A percentile compares a stretch with the other conserved stretches of the same genome.
Conservation (phyloP, 2,329 filamentous ascomycete species). For the Colletotrichum shisoi region DNA sequence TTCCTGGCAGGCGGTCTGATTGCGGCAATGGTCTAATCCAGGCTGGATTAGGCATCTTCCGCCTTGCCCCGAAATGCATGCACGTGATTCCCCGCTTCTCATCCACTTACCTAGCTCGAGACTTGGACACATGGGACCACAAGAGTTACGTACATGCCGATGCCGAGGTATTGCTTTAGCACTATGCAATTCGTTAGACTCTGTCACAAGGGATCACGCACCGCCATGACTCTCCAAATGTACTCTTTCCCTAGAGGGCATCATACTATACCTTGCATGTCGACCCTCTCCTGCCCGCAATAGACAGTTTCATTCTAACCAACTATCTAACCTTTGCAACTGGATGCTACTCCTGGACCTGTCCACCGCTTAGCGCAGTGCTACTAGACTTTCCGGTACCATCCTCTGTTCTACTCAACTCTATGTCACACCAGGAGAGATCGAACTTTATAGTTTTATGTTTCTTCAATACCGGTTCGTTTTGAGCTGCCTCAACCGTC, state of each 20-base stretch:
- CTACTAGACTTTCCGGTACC: neutral
- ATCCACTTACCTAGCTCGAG: too few relatives aligned
- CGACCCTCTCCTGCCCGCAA: too few relatives aligned
- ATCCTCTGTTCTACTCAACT: neutral
- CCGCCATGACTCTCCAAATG: neutral
- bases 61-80: too few relatives aligned
- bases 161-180: slow-evolving; percentile 13
- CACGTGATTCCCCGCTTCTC: neutral
- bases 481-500: neutral
- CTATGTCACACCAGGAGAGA: neutral
- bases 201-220: slow-evolving; percentile 3
- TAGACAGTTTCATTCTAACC: too few relatives aligned
- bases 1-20: neutral
- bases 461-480: neutral
- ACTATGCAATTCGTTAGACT: too few relatives aligned
- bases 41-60: neutral
- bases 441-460: neutral
- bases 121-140: neutral
- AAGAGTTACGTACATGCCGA: slow-evolving; percentile 1
- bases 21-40: neutral
- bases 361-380: neutral
- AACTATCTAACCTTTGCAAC: too few relatives aligned
- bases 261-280: neutral
- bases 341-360: too few relatives aligned
- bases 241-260: neutral